These are phyloP conservation scores for Pseudozyma sp. DNA, from an alignment of 1,284 basidiomycete species.

Conservation along the genomic window DNA sequence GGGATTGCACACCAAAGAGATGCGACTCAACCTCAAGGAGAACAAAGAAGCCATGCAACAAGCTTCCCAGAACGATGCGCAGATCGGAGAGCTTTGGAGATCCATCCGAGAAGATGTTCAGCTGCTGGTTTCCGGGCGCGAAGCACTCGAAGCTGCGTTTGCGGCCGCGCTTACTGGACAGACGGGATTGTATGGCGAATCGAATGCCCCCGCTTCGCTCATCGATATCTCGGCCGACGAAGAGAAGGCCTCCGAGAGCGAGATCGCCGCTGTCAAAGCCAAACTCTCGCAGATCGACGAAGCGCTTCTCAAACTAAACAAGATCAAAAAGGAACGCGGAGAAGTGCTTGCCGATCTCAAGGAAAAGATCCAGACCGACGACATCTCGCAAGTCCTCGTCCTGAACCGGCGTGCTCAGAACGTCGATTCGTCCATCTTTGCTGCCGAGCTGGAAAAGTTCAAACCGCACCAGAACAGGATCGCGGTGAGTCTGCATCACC, in stretches of 20 bases:
- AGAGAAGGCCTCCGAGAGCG: conserved; percentile 39
- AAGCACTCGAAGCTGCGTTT: conserved; percentile 79
- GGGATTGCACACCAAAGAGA: conserved; percentile 73
- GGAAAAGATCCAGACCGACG: conserved; percentile 94
- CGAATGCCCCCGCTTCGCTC: conserved; percentile 28
- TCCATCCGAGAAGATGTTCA: conserved; percentile 78
- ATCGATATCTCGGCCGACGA: conserved; percentile 55
- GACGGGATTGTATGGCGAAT: conserved; percentile 35
- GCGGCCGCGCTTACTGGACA: conserved; percentile 70
- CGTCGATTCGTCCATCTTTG: conserved; percentile 88
- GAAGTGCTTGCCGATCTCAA: conserved; percentile 93
- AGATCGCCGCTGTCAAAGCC: conserved; percentile 35
- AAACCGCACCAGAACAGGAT: conserved; percentile 87
- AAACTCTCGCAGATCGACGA: conserved; percentile 55
- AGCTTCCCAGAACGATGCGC: conserved; percentile 81
- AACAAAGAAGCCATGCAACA: conserved; percentile 81
- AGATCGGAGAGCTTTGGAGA: conserved; percentile 82
- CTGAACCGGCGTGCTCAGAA: conserved; percentile 87
- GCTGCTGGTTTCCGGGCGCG: conserved; percentile 73
- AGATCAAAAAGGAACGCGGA: conserved; percentile 75
- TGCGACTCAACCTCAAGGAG: conserved; percentile 83
- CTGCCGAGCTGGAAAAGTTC: conserved; percentile 94
- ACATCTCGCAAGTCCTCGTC: conserved; percentile 92
- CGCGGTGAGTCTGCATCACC: conserved; percentile 79
- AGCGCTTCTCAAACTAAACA: conserved; percentile 51